These are phyloP conservation scores for Colletotrichum liriopes DNA, from an alignment of 2,329 filamentous ascomycete genomes.

Conservation along the genomic window DNA sequence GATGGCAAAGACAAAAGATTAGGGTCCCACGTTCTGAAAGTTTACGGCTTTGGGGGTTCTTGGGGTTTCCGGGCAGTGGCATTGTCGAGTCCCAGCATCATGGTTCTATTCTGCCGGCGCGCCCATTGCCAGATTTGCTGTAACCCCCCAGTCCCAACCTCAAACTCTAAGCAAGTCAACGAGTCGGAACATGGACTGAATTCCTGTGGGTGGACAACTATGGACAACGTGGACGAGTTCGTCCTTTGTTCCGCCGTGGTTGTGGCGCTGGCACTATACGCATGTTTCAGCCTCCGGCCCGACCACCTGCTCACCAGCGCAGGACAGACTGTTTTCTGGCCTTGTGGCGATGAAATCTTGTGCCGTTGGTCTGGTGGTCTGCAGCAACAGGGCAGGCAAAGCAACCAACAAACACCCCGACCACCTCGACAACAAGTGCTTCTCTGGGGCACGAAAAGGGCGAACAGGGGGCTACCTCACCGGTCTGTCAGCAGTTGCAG, in stretches of 20 bases:
- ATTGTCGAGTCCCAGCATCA: conserved; percentile 26
- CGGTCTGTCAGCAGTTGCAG: conserved; percentile 10
- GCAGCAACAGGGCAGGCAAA: background rate
- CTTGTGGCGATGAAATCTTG: background rate
- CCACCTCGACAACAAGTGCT: conserved; percentile 1
- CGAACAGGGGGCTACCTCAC: conserved; percentile 20
- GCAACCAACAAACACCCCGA: background rate
- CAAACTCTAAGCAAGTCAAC: conserved; percentile 11
- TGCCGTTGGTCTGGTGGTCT: background rate
- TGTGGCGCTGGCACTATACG: conserved; percentile 29
- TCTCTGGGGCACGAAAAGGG: background rate
- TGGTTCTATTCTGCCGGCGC: conserved; percentile 27
- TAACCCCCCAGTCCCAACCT: background rate
- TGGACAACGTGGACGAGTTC: conserved; percentile 23
- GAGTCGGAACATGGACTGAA: background rate
- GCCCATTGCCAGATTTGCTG: conserved; percentile 1
- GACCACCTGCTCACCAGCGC: background rate
- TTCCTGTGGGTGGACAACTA: background rate
- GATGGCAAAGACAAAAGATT: conserved; percentile 16
- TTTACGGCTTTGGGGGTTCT: background rate
- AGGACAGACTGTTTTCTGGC: background rate
- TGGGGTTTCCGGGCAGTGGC: background rate
- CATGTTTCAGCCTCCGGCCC: conserved; percentile 35
- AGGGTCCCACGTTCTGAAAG: background rate
- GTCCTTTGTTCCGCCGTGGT: conserved; percentile 27